Evolutionary conservation across 2,329 filamentous ascomycete genomes (phyloP).

Genomic region (Blastomyces percursus): DNA sequence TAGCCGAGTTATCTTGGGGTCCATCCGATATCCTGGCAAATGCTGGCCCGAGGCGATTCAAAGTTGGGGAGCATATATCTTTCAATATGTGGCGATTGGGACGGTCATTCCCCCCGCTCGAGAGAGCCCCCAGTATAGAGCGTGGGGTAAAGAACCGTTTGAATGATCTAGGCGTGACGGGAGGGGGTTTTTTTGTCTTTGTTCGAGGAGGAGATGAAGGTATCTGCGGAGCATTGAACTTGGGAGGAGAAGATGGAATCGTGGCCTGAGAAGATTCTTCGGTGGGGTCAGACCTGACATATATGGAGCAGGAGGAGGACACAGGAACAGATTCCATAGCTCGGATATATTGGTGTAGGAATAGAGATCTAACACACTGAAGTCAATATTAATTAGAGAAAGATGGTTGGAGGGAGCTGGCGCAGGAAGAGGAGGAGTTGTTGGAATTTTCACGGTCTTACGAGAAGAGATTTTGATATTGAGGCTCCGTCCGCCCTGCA

Average conservation of each 20-base stretch:
- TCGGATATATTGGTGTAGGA: background rate
- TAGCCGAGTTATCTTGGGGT: constrained; percentile 19
- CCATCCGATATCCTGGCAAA: constrained; percentile 30
- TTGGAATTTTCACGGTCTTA: background rate
- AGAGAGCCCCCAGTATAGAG: constrained; percentile 28
- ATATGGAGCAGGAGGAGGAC: constrained; percentile 3
- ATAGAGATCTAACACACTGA: background rate
- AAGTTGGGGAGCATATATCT: constrained; percentile 33
- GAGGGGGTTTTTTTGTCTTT: constrained; percentile 36
- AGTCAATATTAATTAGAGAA: background rate
- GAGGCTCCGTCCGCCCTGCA: background rate
- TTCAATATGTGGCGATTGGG: constrained; percentile 36
- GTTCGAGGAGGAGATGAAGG: constrained; percentile 35
- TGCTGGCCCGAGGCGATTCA: constrained; percentile 34
- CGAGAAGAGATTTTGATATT: background rate
- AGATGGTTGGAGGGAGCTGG: background rate
- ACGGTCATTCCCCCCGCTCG: constrained; percentile 26
- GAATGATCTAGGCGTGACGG: constrained; percentile 42
- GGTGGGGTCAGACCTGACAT: background rate
- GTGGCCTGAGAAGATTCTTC: constrained; percentile 8
- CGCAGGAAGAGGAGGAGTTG: background rate
- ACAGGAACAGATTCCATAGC: constrained; percentile 3
- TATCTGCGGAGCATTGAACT: constrained; percentile 20
- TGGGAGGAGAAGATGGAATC: constrained; percentile 15
- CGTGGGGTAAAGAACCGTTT: constrained; percentile 42